Base-by-base conservation (phyloP, 2,329 filamentous ascomycete species). In the Phaeoacremonium minimum region DNA sequence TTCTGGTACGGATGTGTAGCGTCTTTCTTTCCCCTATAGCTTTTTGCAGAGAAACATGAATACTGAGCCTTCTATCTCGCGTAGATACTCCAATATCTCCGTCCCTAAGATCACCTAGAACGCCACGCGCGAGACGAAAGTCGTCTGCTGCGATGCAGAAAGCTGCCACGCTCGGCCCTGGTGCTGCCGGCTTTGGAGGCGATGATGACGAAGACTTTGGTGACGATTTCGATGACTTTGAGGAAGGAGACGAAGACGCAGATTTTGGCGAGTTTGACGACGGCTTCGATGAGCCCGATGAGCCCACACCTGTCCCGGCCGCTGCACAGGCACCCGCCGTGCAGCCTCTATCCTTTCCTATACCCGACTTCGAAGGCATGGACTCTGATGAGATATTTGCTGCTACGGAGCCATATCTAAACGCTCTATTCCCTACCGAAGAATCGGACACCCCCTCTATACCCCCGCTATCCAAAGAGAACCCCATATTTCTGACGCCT, bases 401-500 rank as follows among this genome's bases (percentile, higher is more conserved):
- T 43, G 71, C 77, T 29, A 73, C 79, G 37, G 72, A 83, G 46
- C 76, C 82, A 4, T 87, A 85, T 58, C 66, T 90, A 46, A 68
- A 80, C 49, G 67, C 70, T 22, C 69, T 87, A 39, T 89, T 86
- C 50, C 75, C 80, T 2, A 67, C 74, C 6, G 68, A 77, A 37
- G 63, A 73, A 43, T 66, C 74, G 41, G 67, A 75, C 36, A 60
- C 71, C 15, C 69, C 73, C 13, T 57, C 64, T 6, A 63, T 71
- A 30, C 73, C 69, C 39, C 66, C 71, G 38, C 60, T 67, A n/a
- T 64, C 68, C 7, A 71, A 70, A 49, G 71, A 73, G 20, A 71
- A 75, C 43, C 69, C 84, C 30, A 76, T 88, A 34, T 93, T 96
- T 61, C 79, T 87, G 37, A 94, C 87, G 28, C 84, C 89, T 35